Evolutionary conservation across 176 grass and related monocot genomes (phyloP), one percentile per base, ranked within the genome.

Genomic region (Oryza nivara): DNA sequence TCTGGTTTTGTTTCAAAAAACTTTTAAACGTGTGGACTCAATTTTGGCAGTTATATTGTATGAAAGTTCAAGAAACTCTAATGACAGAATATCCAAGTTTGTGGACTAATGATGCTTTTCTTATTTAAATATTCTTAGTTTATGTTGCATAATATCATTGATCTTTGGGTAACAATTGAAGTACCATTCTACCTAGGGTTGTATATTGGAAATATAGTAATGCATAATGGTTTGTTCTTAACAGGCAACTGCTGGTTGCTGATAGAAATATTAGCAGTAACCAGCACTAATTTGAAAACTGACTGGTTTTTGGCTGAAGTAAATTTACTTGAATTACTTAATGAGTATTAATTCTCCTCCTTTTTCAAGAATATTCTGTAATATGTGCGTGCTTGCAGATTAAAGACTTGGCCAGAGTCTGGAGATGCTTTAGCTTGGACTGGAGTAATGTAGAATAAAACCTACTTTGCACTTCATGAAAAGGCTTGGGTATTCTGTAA

Each of bases 231-330:
- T n/a, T 22, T 32, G 20, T 49, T 22, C 17, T n/a, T 60, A 73
- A 65, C 54, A 46, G 80, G 79, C 17, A 73, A 64, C 54, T 65
- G 52, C 54, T 73, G 38, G 65, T 45, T 67, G 61, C 43, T 75
- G 30, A 74, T 28, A 84, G 43, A 67, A 67, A 67, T 67, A 23
- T 58, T 40, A 40, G 43, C 71, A 51, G 19, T 74, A 67, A 48
- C 61, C 44, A 36, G 11, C 30, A 11, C 40, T 65, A 19, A 7
- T 63, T 45, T 34, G 25, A 65, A 83, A 83, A 74, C 40, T 4
- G 11, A 8, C 9, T 6, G 41, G 43, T 16, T 40, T 68, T 34
- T 51, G 71, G 61, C 19, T 84, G 82, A 68, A 67, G 73, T 51
- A 7, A 7, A 67, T 1, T 83, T 4, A 66, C 80, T 72, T 45